Percentiles rank a stretch among this genome's conserved stretches.
These are phyloP conservation scores for Penicillium sp. DNA, from an alignment of 2,329 filamentous ascomycete species.

Conservation along the genomic window DNA sequence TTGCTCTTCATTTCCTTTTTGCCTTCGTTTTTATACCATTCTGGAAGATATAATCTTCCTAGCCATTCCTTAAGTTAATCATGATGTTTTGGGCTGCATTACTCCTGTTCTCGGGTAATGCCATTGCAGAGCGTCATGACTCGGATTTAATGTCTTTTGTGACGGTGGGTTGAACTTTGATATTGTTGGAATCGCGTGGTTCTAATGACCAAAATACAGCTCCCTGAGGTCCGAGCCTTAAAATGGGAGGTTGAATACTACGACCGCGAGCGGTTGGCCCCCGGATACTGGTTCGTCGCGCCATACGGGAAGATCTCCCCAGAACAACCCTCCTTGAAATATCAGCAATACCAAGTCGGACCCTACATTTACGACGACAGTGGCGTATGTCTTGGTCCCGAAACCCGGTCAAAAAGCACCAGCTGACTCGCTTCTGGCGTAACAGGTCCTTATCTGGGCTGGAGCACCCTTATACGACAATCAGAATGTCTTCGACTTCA, in stretches of 20 bases:
- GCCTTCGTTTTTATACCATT: neutral
- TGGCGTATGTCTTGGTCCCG: constrained; percentile 32
- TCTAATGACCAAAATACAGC: constrained; percentile 18
- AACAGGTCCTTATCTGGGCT: constrained; percentile 48
- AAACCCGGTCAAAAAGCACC: neutral
- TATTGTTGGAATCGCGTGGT: neutral
- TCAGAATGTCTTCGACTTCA: constrained; percentile 49
- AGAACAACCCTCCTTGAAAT: constrained; percentile 25
- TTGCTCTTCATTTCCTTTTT: constrained; percentile 1
- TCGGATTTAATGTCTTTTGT: constrained; percentile 36
- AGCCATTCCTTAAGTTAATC: constrained; percentile 26
- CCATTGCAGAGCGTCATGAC: constrained; percentile 27
- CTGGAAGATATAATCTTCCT: constrained; percentile 24
- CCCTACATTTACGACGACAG: constrained; percentile 51
- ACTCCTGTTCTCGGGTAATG: constrained; percentile 24
- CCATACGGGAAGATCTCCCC: constrained; percentile 39
- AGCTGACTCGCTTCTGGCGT: constrained; percentile 8
- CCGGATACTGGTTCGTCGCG: constrained; percentile 50
- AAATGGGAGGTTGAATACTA: constrained; percentile 28
- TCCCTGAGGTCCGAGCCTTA: constrained; percentile 30
- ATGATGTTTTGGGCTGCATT: constrained; percentile 28
- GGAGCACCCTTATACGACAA: constrained; percentile 49
- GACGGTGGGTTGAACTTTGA: constrained; percentile 25
- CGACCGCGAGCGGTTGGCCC: constrained; percentile 29
- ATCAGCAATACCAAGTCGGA: constrained; percentile 45